These are phyloP conservation scores for Eimeria zaria DNA, from an alignment of 169 alveolate genomes.

Conservation along the genomic window DNA sequence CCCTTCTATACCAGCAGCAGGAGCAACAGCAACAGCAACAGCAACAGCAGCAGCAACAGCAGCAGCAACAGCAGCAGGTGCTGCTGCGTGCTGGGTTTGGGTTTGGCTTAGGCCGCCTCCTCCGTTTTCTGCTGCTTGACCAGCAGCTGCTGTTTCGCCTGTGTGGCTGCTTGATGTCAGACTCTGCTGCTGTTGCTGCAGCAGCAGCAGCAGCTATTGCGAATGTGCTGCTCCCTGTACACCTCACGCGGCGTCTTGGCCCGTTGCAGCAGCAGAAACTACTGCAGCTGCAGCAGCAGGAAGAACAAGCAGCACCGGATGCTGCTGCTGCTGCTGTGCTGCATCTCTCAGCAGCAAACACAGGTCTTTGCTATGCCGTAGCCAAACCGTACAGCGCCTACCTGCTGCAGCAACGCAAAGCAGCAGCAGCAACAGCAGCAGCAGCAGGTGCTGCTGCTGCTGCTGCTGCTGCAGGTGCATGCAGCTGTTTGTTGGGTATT, in stretches of 20 bases:
- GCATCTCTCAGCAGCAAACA: constrained; percentile 41
- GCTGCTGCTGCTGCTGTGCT: constrained; percentile 69
- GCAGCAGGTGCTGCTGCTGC: constrained; percentile 19
- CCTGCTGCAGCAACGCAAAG: neutral
- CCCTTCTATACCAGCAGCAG: constrained; percentile 4
- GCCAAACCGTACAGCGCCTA: neutral
- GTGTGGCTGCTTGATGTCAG: constrained; percentile 29
- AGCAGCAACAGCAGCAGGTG: constrained; percentile 34
- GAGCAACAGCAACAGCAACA: neutral
- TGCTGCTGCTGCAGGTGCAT: constrained; percentile 24
- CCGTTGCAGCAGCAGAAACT: constrained; percentile 9
- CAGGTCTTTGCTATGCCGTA: neutral
- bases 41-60: constrained; percentile 45
- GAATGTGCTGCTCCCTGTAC: neutral
- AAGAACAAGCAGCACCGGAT: constrained; percentile 33
- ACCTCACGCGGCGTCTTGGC: constrained; percentile 32
- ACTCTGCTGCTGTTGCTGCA: constrained; percentile 12
- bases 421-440: neutral
- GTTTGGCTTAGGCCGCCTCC: neutral
- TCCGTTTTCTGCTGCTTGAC: constrained; percentile 32
- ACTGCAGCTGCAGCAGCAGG: constrained; percentile 70
- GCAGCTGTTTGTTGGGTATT: constrained; percentile 21
- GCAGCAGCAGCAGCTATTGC: constrained; percentile 56
- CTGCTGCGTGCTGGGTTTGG: constrained; percentile 58
- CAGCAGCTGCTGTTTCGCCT: constrained; percentile 52